Evolutionary conservation across 768 basidiomycete species (phyloP).

Genomic region (Pleurotus salmoneostramineus): DNA sequence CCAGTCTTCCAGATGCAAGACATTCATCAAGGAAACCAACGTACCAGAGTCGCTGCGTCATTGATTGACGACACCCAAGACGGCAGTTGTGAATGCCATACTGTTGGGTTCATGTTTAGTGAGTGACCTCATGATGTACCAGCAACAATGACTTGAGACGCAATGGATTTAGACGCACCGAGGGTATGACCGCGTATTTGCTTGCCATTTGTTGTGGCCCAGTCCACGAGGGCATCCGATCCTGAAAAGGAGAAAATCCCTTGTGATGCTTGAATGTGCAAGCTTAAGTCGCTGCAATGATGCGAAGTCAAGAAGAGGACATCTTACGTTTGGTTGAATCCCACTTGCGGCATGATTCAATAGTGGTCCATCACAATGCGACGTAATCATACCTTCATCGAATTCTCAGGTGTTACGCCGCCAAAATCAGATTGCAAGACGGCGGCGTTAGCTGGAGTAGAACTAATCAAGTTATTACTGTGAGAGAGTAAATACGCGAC

Average conservation of each 20-base stretch:
- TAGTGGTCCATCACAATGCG: background rate
- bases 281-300: background rate
- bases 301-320: background rate
- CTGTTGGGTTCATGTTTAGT: slow-evolving; percentile 7
- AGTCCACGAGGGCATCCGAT: slow-evolving; percentile 34
- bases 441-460: slow-evolving; percentile 24
- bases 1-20: too few species aligned
- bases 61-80: slow-evolving; percentile 35
- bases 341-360: slow-evolving; percentile 20
- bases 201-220: slow-evolving; percentile 36
- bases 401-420: slow-evolving; percentile 37
- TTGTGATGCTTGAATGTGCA: slow-evolving; percentile 16
- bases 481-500: slow-evolving; percentile 6
- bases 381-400: slow-evolving; percentile 30
- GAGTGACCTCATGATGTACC: background rate
- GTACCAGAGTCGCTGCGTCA: slow-evolving; percentile 32
- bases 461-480: slow-evolving; percentile 6
- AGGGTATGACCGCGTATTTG: slow-evolving; percentile 38
- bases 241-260: slow-evolving; percentile 29
- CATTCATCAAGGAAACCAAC: background rate
- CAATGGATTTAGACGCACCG: slow-evolving; percentile 16
- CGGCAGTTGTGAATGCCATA: slow-evolving; percentile 36
- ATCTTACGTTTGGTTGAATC: slow-evolving; percentile 31
- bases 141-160: too few species aligned
- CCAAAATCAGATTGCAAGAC: slow-evolving; percentile 33